Percentiles rank a stretch among this genome's conserved stretches.
Conservation (phyloP, 495 filamentous ascomycete genomes). For the Penicillium atrosanguineum region DNA sequence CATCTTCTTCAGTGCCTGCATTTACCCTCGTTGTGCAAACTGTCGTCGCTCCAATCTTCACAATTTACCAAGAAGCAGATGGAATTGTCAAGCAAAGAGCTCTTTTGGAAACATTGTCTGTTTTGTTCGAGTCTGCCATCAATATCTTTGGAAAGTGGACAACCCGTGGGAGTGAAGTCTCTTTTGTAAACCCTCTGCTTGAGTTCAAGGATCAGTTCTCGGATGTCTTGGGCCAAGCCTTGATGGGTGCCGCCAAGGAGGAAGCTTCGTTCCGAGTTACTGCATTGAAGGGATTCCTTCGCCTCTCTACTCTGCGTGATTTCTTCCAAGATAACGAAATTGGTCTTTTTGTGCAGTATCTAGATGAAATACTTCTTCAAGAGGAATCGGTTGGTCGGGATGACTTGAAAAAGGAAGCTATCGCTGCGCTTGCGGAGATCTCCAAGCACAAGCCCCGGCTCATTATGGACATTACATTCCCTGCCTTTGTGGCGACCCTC, state of each 20-base stretch:
- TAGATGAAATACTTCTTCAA: slow-evolving; percentile 63
- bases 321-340: slow-evolving; percentile 65
- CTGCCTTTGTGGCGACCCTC: slow-evolving; percentile 67
- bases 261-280: slow-evolving; percentile 65
- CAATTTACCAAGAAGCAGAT: slow-evolving; percentile 62
- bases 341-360: slow-evolving; percentile 60
- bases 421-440: slow-evolving; percentile 60
- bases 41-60: slow-evolving; percentile 58
- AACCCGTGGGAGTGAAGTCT: slow-evolving; percentile 31
- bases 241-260: slow-evolving; percentile 59
- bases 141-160: slow-evolving; percentile 59
- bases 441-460: slow-evolving; percentile 64
- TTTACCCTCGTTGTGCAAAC: slow-evolving; percentile 55
- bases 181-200: slow-evolving; percentile 49
- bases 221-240: slow-evolving; percentile 57
- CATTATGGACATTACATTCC: slow-evolving; percentile 70
- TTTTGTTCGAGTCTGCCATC: slow-evolving; percentile 56
- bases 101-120: slow-evolving; percentile 60
- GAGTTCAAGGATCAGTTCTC: slow-evolving; percentile 62
- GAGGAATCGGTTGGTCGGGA: slow-evolving; percentile 55
- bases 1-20: slow-evolving; percentile 52
- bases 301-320: slow-evolving; percentile 52
- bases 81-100: slow-evolving; percentile 66
- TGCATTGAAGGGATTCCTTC: slow-evolving; percentile 57
- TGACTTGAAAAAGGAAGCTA: slow-evolving; percentile 61